A percentile compares a stretch with the other conserved stretches of the same genome.
Evolutionary conservation across 2,329 filamentous ascomycete genomes (phyloP).

Genomic region (Exophiala spinifera): DNA sequence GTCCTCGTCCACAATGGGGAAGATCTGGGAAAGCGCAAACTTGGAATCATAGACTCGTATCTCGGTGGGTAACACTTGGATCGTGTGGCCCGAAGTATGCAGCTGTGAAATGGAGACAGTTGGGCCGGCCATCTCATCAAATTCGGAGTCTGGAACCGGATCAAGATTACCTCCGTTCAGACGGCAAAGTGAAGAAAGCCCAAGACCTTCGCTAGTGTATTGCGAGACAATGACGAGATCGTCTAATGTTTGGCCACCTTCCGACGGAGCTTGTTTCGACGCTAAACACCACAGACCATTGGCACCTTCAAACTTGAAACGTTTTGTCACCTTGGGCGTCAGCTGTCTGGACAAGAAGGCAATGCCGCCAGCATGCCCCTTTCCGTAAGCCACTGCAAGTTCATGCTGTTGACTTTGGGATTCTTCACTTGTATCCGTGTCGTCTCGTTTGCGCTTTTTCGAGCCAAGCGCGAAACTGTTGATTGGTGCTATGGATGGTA

Average conservation of each 20-base stretch:
- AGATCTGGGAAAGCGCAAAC: constrained; percentile 82
- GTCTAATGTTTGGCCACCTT: constrained; percentile 63
- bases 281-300: constrained; percentile 78
- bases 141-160: constrained; percentile 77
- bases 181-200: constrained; percentile 74
- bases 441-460: constrained; percentile 27
- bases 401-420: constrained; percentile 43
- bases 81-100: constrained; percentile 73
- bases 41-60: constrained; percentile 89
- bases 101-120: constrained; percentile 84
- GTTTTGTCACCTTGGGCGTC: constrained; percentile 67
- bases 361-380: constrained; percentile 62
- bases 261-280: constrained; percentile 55
- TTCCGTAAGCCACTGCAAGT: constrained; percentile 53
- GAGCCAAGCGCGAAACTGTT: constrained; percentile 23
- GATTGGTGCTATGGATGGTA: constrained; percentile 25
- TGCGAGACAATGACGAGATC: constrained; percentile 82
- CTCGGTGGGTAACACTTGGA: constrained; percentile 84
- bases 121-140: constrained; percentile 82
- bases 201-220: constrained; percentile 60
- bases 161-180: constrained; percentile 72
- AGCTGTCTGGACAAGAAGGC: constrained; percentile 76
- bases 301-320: constrained; percentile 69
- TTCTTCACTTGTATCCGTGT: constrained; percentile 49
- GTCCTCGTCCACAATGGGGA: constrained; percentile 89